These are phyloP conservation scores for Eucommia ulmoides DNA, from an alignment of 257 asterid genomes.

Conservation along the genomic window DNA sequence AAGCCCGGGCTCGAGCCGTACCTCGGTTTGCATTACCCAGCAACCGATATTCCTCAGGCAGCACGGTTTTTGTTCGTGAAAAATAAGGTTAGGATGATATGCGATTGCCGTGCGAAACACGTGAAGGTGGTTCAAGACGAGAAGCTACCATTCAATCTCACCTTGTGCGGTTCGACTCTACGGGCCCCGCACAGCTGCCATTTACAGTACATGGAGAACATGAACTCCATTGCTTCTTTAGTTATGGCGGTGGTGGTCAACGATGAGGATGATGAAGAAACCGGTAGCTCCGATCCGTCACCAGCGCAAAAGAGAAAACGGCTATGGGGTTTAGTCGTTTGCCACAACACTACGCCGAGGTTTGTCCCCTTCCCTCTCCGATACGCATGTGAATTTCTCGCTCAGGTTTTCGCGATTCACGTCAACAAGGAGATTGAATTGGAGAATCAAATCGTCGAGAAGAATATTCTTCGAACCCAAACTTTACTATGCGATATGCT, in stretches of 20 bases:
- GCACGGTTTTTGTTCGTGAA: constrained; percentile 91
- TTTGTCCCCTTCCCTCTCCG: constrained; percentile 95
- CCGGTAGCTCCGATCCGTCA: constrained; percentile 27
- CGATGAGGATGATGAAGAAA: constrained; percentile 70
- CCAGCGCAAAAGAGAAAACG: constrained; percentile 51
- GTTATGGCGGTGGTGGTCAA: constrained; percentile 91
- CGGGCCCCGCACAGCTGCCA: constrained; percentile 95
- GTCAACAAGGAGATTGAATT: constrained; percentile 81
- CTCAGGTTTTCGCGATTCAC: constrained; percentile 87
- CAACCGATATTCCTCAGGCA: constrained; percentile 96
- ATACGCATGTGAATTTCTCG: constrained; percentile 90
- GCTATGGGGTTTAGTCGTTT: constrained; percentile 95
- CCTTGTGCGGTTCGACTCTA: constrained; percentile 82
- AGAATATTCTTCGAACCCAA: constrained; percentile 72
- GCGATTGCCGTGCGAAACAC: constrained; percentile 72
- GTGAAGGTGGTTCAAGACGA: constrained; percentile 72
- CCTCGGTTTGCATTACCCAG: constrained; percentile 84
- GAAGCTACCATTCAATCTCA: constrained; percentile 69
- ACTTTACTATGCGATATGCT: constrained; percentile 90
- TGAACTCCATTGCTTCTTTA: constrained; percentile 83
- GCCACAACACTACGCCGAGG: constrained; percentile 85
- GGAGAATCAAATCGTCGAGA: constrained; percentile 73
- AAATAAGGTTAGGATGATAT: constrained; percentile 92
- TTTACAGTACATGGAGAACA: constrained; percentile 86
- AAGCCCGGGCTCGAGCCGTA: constrained; percentile 92